Conservation (phyloP, 2,329 filamentous ascomycete genomes). For the Chrysosphaeria jannelii region DNA sequence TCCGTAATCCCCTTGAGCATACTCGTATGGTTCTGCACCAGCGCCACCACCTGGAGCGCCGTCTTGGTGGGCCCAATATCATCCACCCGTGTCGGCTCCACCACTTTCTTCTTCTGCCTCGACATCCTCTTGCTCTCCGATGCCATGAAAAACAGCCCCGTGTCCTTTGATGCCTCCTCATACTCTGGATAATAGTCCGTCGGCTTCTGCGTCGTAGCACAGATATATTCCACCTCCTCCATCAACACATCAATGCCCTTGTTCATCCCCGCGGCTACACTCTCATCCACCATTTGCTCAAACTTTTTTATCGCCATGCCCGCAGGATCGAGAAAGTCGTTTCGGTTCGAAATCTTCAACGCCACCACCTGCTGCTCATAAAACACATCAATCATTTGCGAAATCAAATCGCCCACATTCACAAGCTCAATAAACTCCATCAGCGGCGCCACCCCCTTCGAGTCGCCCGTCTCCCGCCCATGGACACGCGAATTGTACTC, state of each 20-base stretch:
- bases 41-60: conserved; percentile 50
- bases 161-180: conserved; percentile 7
- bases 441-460: conserved; percentile 47
- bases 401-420: conserved; percentile 90
- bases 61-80: conserved; percentile 40
- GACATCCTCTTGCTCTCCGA: neutral
- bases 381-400: conserved; percentile 97
- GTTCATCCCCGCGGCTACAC: conserved; percentile 79
- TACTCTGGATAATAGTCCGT: conserved; percentile 64
- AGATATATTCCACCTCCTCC: conserved; percentile 91
- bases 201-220: conserved; percentile 58
- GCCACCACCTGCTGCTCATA: conserved; percentile 81
- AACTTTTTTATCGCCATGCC: conserved; percentile 94
- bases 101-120: conserved; percentile 7
- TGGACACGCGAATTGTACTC: conserved; percentile 74
- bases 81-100: conserved; percentile 2
- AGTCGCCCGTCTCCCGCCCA: conserved; percentile 25
- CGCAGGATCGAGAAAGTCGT: conserved; percentile 80
- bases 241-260: conserved; percentile 96
- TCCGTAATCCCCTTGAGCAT: conserved; percentile 91
- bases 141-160: conserved; percentile 2
- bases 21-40: conserved; percentile 64
- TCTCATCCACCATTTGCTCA: conserved; percentile 94
- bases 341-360: conserved; percentile 58
- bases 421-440: conserved; percentile 93